phyloP scores from a whole-genome alignment of 306 rosid species.

The Neltuma alba region DNA sequence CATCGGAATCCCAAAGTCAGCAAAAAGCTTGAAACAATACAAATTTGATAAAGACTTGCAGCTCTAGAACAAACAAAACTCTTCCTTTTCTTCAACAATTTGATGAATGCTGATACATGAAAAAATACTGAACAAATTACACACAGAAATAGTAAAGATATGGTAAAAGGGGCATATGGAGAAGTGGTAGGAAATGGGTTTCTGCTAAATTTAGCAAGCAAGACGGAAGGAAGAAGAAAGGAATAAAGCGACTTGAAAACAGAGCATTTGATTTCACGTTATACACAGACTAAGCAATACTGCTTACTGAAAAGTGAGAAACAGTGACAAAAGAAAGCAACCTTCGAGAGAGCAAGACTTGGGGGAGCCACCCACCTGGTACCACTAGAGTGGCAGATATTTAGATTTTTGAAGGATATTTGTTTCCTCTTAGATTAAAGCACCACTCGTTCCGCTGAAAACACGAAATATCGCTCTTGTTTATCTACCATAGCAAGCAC shows the following conservation, averaged over 20 bases:
- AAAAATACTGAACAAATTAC: background rate
- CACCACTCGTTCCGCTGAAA: background rate
- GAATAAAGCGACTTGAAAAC: slow-evolving; percentile 45
- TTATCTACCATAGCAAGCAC: background rate
- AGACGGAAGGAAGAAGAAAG: slow-evolving; percentile 46
- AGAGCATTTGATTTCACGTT: slow-evolving; percentile 43
- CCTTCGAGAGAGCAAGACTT: slow-evolving; percentile 15
- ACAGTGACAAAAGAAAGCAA: slow-evolving; percentile 52
- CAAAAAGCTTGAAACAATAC: slow-evolving; percentile 26
- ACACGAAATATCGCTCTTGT: background rate
- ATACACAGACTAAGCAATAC: slow-evolving; percentile 29
- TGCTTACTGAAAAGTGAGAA: slow-evolving; percentile 1
- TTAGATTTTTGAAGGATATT: slow-evolving; percentile 14
- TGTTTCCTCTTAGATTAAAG: background rate
- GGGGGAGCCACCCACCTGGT: slow-evolving; percentile 32
- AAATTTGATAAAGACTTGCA: slow-evolving; percentile 27
- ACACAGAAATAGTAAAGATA: background rate
- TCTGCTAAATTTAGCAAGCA: slow-evolving; percentile 22
- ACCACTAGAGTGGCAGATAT: slow-evolving; percentile 6
- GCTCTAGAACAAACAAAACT: slow-evolving; percentile 29
- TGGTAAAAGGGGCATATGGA: background rate
- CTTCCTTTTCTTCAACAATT: background rate
- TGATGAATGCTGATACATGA: slow-evolving; percentile 15
- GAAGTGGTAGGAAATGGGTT: background rate
- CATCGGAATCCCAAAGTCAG: background rate